Evolutionary conservation across 192 early-diverging fungal genomes (phyloP).

Genomic region (Dissophora ornata): DNA sequence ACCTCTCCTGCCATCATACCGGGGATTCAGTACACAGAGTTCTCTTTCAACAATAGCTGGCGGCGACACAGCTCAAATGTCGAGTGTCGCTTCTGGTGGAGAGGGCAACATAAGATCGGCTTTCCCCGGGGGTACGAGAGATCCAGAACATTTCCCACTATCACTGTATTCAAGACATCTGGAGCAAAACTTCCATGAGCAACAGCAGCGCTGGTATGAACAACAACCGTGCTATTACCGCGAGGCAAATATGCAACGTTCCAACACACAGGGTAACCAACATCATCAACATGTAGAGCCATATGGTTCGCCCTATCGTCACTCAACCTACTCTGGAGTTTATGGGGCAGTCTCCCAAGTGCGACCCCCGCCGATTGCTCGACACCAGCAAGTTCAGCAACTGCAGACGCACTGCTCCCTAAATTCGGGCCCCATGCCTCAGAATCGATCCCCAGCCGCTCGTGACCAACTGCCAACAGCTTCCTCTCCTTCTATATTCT

Average conservation of each 20-base stretch:
- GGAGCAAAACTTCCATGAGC: constrained; percentile 16
- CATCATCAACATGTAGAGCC: not conserved
- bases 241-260: not conserved
- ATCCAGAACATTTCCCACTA: constrained; percentile 3
- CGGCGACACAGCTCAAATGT: too few species aligned
- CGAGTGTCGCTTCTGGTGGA: too few species aligned
- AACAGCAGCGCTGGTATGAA: constrained; percentile 34
- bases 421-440: constrained; percentile 11
- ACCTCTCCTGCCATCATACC: too few species aligned
- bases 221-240: constrained; percentile 43
- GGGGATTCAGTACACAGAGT: too few species aligned
- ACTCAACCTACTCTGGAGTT: not conserved
- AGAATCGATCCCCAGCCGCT: constrained; percentile 10
- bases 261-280: not conserved
- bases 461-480: constrained; percentile 42
- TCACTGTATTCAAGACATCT: constrained; percentile 11
- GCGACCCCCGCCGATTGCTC: not conserved
- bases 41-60: too few species aligned
- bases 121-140: not conserved
- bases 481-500: constrained; percentile 23
- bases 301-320: constrained; percentile 12
- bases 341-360: not conserved
- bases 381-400: constrained; percentile 22
- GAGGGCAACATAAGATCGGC: too few species aligned
- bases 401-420: constrained; percentile 21